These are phyloP conservation scores for Wickerhamomyces xylosicus DNA, from an alignment of 805 yeast species.

Conservation along the genomic window DNA sequence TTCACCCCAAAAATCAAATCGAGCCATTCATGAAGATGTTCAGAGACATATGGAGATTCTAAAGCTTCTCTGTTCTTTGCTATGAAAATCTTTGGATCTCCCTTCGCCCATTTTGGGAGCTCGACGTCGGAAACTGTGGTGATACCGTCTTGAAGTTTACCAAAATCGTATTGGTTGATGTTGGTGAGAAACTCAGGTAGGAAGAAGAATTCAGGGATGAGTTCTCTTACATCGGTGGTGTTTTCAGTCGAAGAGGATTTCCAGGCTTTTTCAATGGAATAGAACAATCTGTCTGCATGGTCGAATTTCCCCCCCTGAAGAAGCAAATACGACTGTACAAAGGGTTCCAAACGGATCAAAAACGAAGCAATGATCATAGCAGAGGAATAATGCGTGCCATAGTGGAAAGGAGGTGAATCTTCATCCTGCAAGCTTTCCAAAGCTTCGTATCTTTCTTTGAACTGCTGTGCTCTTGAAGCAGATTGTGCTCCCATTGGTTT, in stretches of 20 bases:
- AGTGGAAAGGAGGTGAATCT: slow-evolving; percentile 70
- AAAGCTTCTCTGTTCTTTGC: slow-evolving; percentile 72
- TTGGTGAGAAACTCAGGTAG: slow-evolving; percentile 72
- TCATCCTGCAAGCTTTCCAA: slow-evolving; percentile 49
- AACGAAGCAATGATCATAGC: slow-evolving; percentile 88
- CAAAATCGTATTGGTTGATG: slow-evolving; percentile 58
- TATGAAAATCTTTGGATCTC: slow-evolving; percentile 65
- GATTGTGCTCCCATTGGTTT: slow-evolving; percentile 92
- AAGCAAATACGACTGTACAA: slow-evolving; percentile 65
- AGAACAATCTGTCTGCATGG: slow-evolving; percentile 76
- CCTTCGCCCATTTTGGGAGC: slow-evolving; percentile 78
- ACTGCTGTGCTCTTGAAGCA: slow-evolving; percentile 44
- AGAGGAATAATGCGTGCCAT: slow-evolving; percentile 89
- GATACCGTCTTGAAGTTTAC: slow-evolving; percentile 51
- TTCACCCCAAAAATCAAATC: slow-evolving; percentile 76
- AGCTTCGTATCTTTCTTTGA: slow-evolving; percentile 65
- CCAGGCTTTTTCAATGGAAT: slow-evolving; percentile 75
- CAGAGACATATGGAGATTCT: slow-evolving; percentile 74
- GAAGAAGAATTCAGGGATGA: slow-evolving; percentile 79
- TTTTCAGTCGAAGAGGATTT: slow-evolving; percentile 65
- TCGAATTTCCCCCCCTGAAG: slow-evolving; percentile 86
- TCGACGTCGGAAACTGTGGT: slow-evolving; percentile 48
- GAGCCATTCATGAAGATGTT: slow-evolving; percentile 73
- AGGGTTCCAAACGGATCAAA: slow-evolving; percentile 68
- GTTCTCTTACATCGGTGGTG: slow-evolving; percentile 81